Percentiles rank a stretch among this genome's conserved stretches.
These are phyloP conservation scores for Tylopilus felleus DNA, from an alignment of 768 basidiomycete species.

Conservation along the genomic window DNA sequence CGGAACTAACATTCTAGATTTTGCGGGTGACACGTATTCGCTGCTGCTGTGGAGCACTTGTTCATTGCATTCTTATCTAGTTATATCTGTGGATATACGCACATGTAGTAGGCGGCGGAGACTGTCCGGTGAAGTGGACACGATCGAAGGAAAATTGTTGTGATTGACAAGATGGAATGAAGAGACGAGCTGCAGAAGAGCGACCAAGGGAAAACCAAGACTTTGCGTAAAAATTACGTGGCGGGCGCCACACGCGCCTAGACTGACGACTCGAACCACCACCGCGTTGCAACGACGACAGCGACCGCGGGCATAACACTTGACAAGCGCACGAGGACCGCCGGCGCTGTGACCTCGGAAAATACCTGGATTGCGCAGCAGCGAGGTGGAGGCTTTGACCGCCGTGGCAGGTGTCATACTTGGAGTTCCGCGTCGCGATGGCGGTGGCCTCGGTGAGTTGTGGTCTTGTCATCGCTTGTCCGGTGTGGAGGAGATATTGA, in stretches of 20 bases:
- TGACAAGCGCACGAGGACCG: too few relatives aligned
- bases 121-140: too few relatives aligned
- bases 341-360: background rate
- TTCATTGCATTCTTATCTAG: background rate
- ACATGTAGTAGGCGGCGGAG: background rate
- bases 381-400: constrained; percentile 14
- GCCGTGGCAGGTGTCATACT: constrained; percentile 8
- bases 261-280: too few relatives aligned
- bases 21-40: background rate
- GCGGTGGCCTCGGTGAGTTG: constrained; percentile 17
- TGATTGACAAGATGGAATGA: background rate
- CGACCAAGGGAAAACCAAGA: background rate
- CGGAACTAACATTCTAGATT: background rate
- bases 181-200: background rate
- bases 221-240: too few relatives aligned
- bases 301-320: too few relatives aligned
- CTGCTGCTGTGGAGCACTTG: background rate
- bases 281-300: too few relatives aligned
- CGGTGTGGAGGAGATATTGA: constrained; percentile 12
- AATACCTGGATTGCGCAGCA: background rate
- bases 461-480: constrained; percentile 4
- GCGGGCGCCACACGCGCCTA: too few relatives aligned
- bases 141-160: background rate
- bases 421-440: constrained; percentile 8
- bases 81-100: background rate